Evolutionary conservation across 1,284 basidiomycete species (phyloP).

Genomic region (Trichosporon sp.): DNA sequence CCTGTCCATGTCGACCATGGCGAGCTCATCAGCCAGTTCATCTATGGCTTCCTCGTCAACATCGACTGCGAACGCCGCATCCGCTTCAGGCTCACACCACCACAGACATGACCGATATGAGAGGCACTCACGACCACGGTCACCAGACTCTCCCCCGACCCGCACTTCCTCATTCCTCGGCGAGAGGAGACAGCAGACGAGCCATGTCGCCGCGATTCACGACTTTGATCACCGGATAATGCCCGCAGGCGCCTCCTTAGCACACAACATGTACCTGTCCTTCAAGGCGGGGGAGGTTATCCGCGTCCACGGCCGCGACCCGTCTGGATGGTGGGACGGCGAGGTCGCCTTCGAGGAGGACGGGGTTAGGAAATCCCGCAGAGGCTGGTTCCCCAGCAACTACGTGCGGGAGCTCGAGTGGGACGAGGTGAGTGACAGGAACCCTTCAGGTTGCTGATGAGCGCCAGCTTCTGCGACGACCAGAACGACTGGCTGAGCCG

Average conservation of each 20-base stretch:
- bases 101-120: constrained; percentile 8
- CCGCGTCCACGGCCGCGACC: constrained; percentile 80
- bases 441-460: neutral
- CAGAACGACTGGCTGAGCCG: constrained; percentile 13
- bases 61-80: neutral
- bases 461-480: neutral
- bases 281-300: constrained; percentile 90
- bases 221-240: constrained; percentile 70
- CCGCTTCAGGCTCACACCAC: constrained; percentile 8
- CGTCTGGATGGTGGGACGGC: constrained; percentile 98
- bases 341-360: constrained; percentile 62
- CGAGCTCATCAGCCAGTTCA: constrained; percentile 4
- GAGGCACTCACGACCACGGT: constrained; percentile 2
- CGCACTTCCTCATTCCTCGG: constrained; percentile 19
- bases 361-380: constrained; percentile 48
- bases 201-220: constrained; percentile 76
- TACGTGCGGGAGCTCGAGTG: constrained; percentile 54
- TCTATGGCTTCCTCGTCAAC: neutral
- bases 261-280: constrained; percentile 77
- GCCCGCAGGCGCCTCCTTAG: constrained; percentile 42
- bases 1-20: neutral
- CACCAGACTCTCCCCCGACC: constrained; percentile 25
- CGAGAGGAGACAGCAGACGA: neutral
- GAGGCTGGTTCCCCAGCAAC: constrained; percentile 98
- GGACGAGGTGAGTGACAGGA: constrained; percentile 37